A percentile compares a stretch with the other conserved stretches of the same genome.
phyloP scores from a whole-genome alignment of 768 basidiomycete species.

The Leccinum arenicola region DNA sequence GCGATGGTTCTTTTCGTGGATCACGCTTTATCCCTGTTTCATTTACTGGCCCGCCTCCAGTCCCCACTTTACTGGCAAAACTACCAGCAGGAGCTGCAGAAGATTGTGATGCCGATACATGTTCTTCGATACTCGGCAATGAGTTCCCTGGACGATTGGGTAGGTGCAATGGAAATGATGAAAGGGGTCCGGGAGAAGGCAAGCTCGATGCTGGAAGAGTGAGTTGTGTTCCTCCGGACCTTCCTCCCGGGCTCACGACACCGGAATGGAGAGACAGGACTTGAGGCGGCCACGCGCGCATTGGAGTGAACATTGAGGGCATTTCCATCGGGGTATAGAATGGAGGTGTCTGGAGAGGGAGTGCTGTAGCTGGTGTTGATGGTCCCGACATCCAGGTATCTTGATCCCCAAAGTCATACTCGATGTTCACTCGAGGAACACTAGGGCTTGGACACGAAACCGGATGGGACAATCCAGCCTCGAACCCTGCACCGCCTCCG shows the following conservation, averaged over 20 bases:
- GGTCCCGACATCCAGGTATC: conserved; percentile 20
- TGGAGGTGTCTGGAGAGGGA: conserved; percentile 22
- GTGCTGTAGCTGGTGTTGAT: conserved; percentile 20
- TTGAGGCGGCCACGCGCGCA: conserved; percentile 9
- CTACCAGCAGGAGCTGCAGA: background rate
- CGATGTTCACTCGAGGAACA: conserved; percentile 22
- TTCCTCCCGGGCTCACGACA: background rate
- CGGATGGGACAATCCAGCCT: background rate
- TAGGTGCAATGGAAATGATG: conserved; percentile 18
- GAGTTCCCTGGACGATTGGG: conserved; percentile 13
- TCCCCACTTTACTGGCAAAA: background rate
- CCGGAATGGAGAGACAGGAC: conserved; percentile 2
- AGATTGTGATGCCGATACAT: conserved; percentile 3
- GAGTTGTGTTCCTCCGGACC: conserved; percentile 9
- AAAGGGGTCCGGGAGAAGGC: conserved; percentile 5
- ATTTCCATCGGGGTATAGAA: conserved; percentile 30
- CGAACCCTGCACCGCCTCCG: background rate
- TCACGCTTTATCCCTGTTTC: conserved; percentile 1
- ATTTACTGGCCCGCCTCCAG: background rate
- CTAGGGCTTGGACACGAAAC: background rate
- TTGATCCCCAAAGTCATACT: conserved; percentile 22
- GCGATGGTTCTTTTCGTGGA: conserved; percentile 27
- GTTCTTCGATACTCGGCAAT: conserved; percentile 18
- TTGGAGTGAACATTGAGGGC: conserved; percentile 12
- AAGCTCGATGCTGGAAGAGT: background rate